A percentile compares a stretch with the other conserved stretches of the same genome.
These are phyloP conservation scores for Fusarium clavum DNA, from an alignment of 2,329 filamentous ascomycete genomes.

Conservation along the genomic window DNA sequence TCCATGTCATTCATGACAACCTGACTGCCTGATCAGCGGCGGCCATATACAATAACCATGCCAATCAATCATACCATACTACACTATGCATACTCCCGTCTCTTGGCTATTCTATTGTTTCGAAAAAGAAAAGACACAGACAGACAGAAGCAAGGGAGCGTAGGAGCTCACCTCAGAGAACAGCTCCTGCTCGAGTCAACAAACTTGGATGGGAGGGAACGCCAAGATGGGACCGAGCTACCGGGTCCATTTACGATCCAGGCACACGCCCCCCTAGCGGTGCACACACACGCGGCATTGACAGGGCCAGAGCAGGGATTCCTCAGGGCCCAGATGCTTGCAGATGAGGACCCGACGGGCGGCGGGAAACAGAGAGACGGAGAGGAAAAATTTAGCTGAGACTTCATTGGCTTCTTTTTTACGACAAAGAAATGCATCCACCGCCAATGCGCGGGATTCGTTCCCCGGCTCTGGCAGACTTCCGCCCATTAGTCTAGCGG, in stretches of 20 bases:
- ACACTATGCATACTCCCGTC: constrained; percentile 23
- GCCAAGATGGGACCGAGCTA: constrained; percentile 35
- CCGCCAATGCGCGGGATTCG: constrained; percentile 21
- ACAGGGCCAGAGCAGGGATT: constrained; percentile 28
- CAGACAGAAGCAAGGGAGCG: constrained; percentile 9
- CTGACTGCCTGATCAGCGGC: constrained; percentile 7
- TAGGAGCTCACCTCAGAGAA: not conserved
- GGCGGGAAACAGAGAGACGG: constrained; percentile 17
- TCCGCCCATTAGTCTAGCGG: constrained; percentile 32
- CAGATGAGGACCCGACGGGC: constrained; percentile 20
- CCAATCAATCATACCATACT: not conserved
- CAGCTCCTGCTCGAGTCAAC: constrained; percentile 10
- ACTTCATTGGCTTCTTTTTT: constrained; percentile 6
- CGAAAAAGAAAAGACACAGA: constrained; percentile 11
- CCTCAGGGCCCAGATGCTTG: constrained; percentile 20
- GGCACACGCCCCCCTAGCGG: constrained; percentile 25
- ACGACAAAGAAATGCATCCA: constrained; percentile 7
- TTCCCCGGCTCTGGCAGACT: constrained; percentile 34
- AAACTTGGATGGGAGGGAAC: constrained; percentile 23
- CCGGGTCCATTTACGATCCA: constrained; percentile 33
- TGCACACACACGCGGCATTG: constrained; percentile 33
- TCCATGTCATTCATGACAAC: constrained; percentile 25
- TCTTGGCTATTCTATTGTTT: constrained; percentile 17
- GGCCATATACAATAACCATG: not conserved
- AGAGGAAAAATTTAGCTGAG: constrained; percentile 3